Base-by-base conservation (phyloP, 1,284 basidiomycete genomes). In the Trichosporon faecale region DNA sequence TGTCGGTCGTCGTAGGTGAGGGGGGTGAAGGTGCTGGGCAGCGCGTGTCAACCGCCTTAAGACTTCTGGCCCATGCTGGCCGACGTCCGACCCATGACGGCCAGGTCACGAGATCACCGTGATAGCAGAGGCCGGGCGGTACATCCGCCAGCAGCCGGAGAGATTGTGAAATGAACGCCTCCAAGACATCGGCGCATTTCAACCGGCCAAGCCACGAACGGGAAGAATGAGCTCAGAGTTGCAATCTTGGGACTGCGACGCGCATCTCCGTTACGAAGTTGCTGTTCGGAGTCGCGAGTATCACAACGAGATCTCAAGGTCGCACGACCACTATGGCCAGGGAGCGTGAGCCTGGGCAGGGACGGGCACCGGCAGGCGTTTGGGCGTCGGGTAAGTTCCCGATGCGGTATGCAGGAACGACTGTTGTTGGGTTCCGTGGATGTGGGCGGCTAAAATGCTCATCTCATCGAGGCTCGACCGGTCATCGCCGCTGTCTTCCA, bases 201-300 rank as follows among this genome's bases (percentile, higher is more conserved):
- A 61, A 61, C 33, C 31, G 29, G 29, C 2, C 57, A 31, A 61
- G 57, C 57, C 57, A 61, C 57, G 57, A 61, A 61, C 57, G 57
- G 57, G 57, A 61, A 61, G 57, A 61, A 61, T 61, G 3, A n/a
- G 27, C 23, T 16, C 27, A 31, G 27, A 61, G 29, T 61, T 29
- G 57, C 14, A 61, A 61, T 61, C 27, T 2, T 8, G 18, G 18
- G 8, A 33, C 14, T 27, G 6, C 27, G 23, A 16, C 57, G 27
- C 27, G 16, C 18, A n/a, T 61, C 27, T 18, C 23, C 57, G 27
- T 8, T 31, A 18, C 27, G 57, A 16, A n/a, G n/a, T n/a, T n/a
- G n/a, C n/a, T n/a, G 35, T 37, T 37, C 35, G 35, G 35, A 44
- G 40, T 44, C 16, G 40, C n/a, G 40, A 44, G 40, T 5, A n/a